Conservation (phyloP, 2,329 filamentous ascomycete genomes). For the Paraconiothyrium sp. region DNA sequence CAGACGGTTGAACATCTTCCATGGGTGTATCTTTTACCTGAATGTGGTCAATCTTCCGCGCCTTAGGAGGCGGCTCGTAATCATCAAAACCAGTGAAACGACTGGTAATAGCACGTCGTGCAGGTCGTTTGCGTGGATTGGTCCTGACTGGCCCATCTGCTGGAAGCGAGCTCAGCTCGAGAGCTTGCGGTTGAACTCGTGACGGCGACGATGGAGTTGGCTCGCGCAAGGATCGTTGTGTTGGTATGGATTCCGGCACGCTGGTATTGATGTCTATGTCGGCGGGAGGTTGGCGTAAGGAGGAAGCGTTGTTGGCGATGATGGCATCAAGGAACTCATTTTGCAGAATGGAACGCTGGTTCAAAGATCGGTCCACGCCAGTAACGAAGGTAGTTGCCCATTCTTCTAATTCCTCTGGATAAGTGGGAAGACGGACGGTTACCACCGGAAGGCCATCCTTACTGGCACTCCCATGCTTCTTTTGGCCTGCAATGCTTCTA, state of each 20-base stretch:
- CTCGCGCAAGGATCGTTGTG: conserved; percentile 27
- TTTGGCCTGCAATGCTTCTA: conserved; percentile 77
- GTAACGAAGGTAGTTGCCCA: conserved; percentile 78
- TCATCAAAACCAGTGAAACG: conserved; percentile 81
- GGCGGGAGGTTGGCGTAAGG: conserved; percentile 72
- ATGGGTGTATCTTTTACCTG: conserved; percentile 37
- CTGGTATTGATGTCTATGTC: conserved; percentile 44
- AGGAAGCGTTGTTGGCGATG: conserved; percentile 77
- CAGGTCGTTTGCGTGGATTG: conserved; percentile 42
- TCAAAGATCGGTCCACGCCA: conserved; percentile 74
- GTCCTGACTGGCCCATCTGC: conserved; percentile 34
- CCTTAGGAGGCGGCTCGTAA: conserved; percentile 49
- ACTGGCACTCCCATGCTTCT: conserved; percentile 71
- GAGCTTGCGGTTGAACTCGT: conserved; percentile 29
- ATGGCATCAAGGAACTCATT: conserved; percentile 93
- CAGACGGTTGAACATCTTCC: conserved; percentile 35
- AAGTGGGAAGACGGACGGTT: conserved; percentile 73
- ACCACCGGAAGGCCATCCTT: conserved; percentile 77
- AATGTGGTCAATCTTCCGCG: conserved; percentile 38
- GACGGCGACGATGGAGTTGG: conserved; percentile 29
- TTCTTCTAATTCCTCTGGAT: conserved; percentile 56
- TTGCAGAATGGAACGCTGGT: conserved; percentile 86
- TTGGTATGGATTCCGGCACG: conserved; percentile 23
- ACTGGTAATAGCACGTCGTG: conserved; percentile 49
- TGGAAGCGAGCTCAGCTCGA: conserved; percentile 25